Base-by-base conservation (phyloP, 2,329 filamentous ascomycete species). In the Fonsecaea erecta region DNA sequence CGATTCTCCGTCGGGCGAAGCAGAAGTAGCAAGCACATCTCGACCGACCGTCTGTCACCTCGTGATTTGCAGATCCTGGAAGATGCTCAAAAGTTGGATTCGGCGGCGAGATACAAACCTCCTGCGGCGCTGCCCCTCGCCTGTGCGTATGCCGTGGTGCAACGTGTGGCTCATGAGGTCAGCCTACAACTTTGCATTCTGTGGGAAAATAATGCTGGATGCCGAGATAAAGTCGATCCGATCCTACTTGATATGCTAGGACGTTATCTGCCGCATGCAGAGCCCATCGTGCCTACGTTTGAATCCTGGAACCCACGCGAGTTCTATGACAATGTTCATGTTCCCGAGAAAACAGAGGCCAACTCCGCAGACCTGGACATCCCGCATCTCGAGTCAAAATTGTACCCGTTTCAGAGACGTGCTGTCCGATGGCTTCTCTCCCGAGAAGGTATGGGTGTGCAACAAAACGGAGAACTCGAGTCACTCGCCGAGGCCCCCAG, bases 341-440 rank as follows among this genome's bases (percentile, higher is more conserved):
- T 82, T 26, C 81, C 81, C 12, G 68, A 70, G 21, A 71, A 76
- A 37, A 73, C 73, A 2, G 63, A 73, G 12, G 70, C 69, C n/a
- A 59, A 75, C 30, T 76, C 77, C 4, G 72, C 74, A 35, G 68
- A 75, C 6, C 69, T 81, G 6, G 72, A 75, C 40, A 78, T 76
- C 63, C 72, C 76, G 28, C 60, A 70, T 26, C 63, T 80, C 28
- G 69, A 75, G 21, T 80, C 75, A 57, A 67, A 76, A 28, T 74
- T 83, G n/a, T 83, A 80, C 66, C 80, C 81, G 2, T 83, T 83
- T 60, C 81, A 83, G 63, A 74, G 75, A 62, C 77, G 81, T 66
- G 78, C 81, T 7, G 75, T 83, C 11, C 70, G 76, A 40, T 83
- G 81, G 81, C 74, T 83, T 43, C 65, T 83, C 48, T 66, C 74